phyloP scores from a whole-genome alignment of 1,284 basidiomycete genomes.

The Fistulina hepatica region DNA sequence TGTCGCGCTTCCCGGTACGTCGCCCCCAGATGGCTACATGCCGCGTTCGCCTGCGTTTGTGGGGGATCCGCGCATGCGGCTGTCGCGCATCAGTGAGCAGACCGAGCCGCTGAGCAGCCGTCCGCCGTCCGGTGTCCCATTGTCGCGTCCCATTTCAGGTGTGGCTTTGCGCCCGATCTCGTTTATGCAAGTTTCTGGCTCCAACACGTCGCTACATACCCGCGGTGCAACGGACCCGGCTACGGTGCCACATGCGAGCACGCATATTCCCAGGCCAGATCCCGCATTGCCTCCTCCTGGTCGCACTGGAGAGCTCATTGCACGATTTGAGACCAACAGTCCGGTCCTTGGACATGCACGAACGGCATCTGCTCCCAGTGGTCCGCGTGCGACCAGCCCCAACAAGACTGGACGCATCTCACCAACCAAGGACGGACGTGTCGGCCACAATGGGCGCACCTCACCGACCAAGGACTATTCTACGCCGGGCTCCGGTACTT shows the following conservation, averaged over 20 bases:
- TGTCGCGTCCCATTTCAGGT: constrained; percentile 29
- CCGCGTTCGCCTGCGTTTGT: constrained; percentile 9
- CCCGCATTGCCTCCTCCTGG: constrained; percentile 40
- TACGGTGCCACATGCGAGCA: constrained; percentile 28
- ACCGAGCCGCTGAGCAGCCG: constrained; percentile 34
- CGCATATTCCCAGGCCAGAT: constrained; percentile 33
- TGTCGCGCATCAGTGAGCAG: constrained; percentile 53
- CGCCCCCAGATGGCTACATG: constrained; percentile 22
- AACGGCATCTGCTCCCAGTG: constrained; percentile 42
- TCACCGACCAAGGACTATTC: too few species aligned
- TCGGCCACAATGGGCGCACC: too few species aligned
- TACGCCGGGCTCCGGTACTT: too few species aligned
- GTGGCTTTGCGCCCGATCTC: constrained; percentile 26
- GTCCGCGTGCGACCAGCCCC: constrained; percentile 42
- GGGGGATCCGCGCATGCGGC: constrained; percentile 28
- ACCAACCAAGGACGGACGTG: constrained; percentile 18
- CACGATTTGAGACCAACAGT: constrained; percentile 57
- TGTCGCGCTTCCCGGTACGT: constrained; percentile 30
- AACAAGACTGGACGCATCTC: constrained; percentile 33
- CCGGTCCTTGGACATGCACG: constrained; percentile 35
- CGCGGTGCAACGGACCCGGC: not conserved
- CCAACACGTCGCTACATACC: too few species aligned
- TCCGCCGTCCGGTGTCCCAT: constrained; percentile 21
- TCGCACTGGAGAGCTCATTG: constrained; percentile 58
- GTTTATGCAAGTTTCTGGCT: too few species aligned